Base-by-base conservation (phyloP, 1,139 yeast genomes). In the Spathaspora sp. region DNA sequence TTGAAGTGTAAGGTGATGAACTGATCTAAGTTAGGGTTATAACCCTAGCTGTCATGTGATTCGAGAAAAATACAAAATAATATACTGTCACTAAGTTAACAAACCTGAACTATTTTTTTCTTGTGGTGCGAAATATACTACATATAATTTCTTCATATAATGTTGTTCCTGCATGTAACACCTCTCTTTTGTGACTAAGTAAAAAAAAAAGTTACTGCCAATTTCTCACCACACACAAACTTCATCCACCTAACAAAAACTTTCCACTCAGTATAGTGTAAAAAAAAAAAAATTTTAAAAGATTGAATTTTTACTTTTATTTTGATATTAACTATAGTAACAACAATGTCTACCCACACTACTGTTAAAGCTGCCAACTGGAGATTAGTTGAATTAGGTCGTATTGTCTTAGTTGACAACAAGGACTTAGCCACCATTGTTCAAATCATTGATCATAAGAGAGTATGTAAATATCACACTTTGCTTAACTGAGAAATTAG, bases 301-400 rank as follows among this genome's bases (percentile, higher is more conserved):
- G 7, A 9, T 39, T 20, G 33, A 26, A 20, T 39, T 15, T 33
- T 41, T 24, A 34, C 9, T 17, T 18, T 7, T 20, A 20, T 17
- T 23, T 34, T 15, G 24, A 23, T 41, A n/a, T n/a, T n/a, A n/a
- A n/a, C 15, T 4, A 23, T n/a, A 13, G 9, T 33, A 41, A 40
- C 45, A 43, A 44, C 29, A 50, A 48, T 71, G 77, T 53, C 57
- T 42, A 13, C 38, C 16, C 38, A 34, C 38, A 34, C 38, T 11
- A 80, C 87, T 72, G 95, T 91, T 77, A 87, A 88, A 82, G 88
- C 96, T 76, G 82, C 96, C 78, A 89, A 88, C 91, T 91, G 97
- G 98, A 89, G 97, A 87, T 86, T 82, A 74, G 99, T 95, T 75
- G 97, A 93, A 84, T 88, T 91, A 72, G 99, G 99, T 76, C 97